Evolutionary conservation across 1,284 basidiomycete genomes (phyloP).

Genomic region (Sanguinoderma infundibulare): DNA sequence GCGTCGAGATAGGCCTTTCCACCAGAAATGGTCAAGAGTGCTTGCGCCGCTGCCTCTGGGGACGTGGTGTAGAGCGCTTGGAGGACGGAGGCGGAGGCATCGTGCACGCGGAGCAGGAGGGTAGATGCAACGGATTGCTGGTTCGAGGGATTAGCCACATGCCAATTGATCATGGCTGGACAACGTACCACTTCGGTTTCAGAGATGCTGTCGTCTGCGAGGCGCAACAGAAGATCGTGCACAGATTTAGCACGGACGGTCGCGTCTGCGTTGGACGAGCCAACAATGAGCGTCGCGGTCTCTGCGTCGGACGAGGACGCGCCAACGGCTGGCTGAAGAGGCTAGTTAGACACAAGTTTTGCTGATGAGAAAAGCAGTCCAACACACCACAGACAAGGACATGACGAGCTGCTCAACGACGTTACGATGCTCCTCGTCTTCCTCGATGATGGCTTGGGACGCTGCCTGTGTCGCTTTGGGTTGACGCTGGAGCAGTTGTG

Average conservation of each 20-base stretch:
- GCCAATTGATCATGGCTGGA: neutral
- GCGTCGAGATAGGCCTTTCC: constrained; percentile 57
- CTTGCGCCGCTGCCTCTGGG: constrained; percentile 45
- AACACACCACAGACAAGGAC: constrained; percentile 57
- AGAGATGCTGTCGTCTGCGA: constrained; percentile 37
- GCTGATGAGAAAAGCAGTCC: neutral
- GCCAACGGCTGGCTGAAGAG: neutral
- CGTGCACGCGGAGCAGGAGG: constrained; percentile 42
- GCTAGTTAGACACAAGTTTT: neutral
- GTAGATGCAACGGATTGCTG: constrained; percentile 13
- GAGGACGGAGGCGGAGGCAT: constrained; percentile 64
- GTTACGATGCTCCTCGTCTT: constrained; percentile 42
- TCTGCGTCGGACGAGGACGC: constrained; percentile 5
- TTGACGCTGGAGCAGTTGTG: constrained; percentile 43
- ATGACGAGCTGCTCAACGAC: constrained; percentile 54
- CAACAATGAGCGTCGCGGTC: constrained; percentile 51
- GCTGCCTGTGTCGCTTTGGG: constrained; percentile 48
- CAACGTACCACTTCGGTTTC: constrained; percentile 46
- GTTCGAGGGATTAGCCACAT: neutral
- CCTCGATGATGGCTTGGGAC: constrained; percentile 43
- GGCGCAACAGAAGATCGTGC: constrained; percentile 47
- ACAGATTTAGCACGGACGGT: constrained; percentile 57
- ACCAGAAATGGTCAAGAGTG: constrained; percentile 51
- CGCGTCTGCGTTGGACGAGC: constrained; percentile 56
- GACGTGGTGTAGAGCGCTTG: constrained; percentile 63